Conservation (phyloP, 1,139 yeast species). For the Hemisphaericaspora lyxosophila region DNA sequence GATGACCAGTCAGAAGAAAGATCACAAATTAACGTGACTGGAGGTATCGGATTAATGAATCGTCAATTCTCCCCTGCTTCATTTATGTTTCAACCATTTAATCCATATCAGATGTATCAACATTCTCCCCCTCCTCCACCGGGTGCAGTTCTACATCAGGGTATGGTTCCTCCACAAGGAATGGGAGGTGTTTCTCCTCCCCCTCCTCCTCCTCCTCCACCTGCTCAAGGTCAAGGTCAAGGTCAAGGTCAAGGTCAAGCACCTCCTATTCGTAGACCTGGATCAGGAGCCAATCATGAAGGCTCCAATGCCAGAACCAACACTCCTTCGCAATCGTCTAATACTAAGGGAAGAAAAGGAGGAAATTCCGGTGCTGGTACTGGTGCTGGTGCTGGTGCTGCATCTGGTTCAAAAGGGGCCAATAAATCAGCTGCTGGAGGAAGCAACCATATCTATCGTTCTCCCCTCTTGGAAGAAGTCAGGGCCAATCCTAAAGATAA, state of each 20-base stretch:
- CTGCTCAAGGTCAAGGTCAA: constrained; percentile 1
- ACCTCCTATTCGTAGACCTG: not conserved
- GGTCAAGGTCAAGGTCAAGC: not conserved
- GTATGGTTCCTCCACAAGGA: constrained; percentile 4
- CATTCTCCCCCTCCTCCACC: constrained; percentile 26
- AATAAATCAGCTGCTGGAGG: constrained; percentile 17
- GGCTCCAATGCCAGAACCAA: constrained; percentile 1
- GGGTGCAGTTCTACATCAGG: constrained; percentile 2
- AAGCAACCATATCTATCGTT: constrained; percentile 57
- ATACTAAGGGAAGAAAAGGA: constrained; percentile 2
- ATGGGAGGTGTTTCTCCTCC: constrained; percentile 12
- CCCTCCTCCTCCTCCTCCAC: constrained; percentile 11
- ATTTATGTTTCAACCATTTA: constrained; percentile 51
- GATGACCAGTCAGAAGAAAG: constrained; percentile 3
- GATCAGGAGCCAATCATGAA: constrained; percentile 1
- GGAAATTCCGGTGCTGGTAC: not conserved
- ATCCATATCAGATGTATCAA: constrained; percentile 47
- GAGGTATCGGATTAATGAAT: constrained; percentile 43
- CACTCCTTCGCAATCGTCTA: constrained; percentile 7
- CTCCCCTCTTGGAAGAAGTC: constrained; percentile 85
- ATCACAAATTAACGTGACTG: constrained; percentile 18
- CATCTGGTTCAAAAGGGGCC: not conserved
- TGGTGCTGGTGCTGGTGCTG: not conserved
- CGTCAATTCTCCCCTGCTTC: constrained; percentile 31
- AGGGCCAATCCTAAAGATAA: constrained; percentile 66